A percentile compares a stretch with the other conserved stretches of the same genome.
phyloP scores from a whole-genome alignment of 2,329 filamentous ascomycete genomes.

The Penicillium sp. region DNA sequence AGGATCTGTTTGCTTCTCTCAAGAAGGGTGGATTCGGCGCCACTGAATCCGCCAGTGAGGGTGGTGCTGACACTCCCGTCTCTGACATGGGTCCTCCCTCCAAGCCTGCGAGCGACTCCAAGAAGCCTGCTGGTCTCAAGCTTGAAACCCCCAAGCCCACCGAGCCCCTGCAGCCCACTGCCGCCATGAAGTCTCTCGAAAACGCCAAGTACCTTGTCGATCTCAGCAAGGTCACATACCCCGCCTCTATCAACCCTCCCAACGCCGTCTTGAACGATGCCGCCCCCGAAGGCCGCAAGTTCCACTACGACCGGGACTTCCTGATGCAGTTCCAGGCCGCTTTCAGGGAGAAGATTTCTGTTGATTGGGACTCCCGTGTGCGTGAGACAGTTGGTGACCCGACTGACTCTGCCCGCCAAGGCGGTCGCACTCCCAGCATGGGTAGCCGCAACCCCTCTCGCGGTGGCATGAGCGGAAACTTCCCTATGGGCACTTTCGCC shows the following conservation, averaged over 20 bases:
- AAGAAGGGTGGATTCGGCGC: slow-evolving; percentile 44
- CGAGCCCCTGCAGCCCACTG: slow-evolving; percentile 89
- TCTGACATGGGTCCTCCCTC: slow-evolving; percentile 51
- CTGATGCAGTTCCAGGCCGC: slow-evolving; percentile 93
- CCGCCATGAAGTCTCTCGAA: slow-evolving; percentile 89
- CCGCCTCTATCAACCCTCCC: slow-evolving; percentile 79
- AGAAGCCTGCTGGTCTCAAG: slow-evolving; percentile 89
- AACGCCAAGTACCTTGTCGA: slow-evolving; percentile 85
- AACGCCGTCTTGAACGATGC: slow-evolving; percentile 83
- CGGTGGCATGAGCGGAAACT: slow-evolving; percentile 30
- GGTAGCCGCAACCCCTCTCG: slow-evolving; percentile 53
- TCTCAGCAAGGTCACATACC: slow-evolving; percentile 78
- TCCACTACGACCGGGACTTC: slow-evolving; percentile 95
- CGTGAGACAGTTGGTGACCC: slow-evolving; percentile 80
- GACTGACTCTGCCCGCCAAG: slow-evolving; percentile 62
- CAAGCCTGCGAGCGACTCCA: slow-evolving; percentile 61
- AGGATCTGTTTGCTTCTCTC: slow-evolving; percentile 45
- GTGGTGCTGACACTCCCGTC: slow-evolving; percentile 49
- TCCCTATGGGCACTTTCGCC: slow-evolving; percentile 70
- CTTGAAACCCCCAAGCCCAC: slow-evolving; percentile 82
- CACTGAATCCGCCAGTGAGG: slow-evolving; percentile 44
- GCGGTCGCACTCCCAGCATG: slow-evolving; percentile 51
- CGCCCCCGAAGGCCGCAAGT: slow-evolving; percentile 74
- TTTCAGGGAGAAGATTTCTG: slow-evolving; percentile 93
- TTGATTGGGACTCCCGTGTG: slow-evolving; percentile 90